Base-by-base conservation (phyloP, 768 basidiomycete species). In the Pleurotus ostreatus region DNA sequence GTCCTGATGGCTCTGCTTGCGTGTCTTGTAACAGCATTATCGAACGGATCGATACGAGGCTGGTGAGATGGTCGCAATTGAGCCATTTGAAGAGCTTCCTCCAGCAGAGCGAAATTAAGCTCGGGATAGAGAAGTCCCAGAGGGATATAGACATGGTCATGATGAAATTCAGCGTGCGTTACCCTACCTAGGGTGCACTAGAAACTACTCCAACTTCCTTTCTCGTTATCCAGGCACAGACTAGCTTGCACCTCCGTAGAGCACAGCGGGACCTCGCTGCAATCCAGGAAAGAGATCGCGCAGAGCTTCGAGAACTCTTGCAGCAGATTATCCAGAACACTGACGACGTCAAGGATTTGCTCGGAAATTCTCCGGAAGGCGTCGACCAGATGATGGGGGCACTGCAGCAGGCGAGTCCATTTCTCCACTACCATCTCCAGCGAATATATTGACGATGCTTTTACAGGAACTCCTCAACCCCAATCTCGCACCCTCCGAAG, bases 381-480 rank as follows among this genome's bases (percentile, higher is more conserved):
- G 65, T 76, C 8, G 70, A 74, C 51, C 66, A 70, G 34, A 66
- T 77, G 43, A 78, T 79, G 77, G 66, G 70, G 53, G 67, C 68
- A 39, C 65, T 79, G 18, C 77, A 78, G 62, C 75, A 53, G 20
- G 70, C 58, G 43, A 16, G 22, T 39, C 37, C 37, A 3, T n/a
- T 23, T 2, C 15, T 34, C 30, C 30, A 34, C 30, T 4, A 11
- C 9, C 30, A 34, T 34, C 30, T 34, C 9, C 11, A 34, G 30
- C 11, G 30, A 34, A 34, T 34, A 34, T 34, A 34, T 9, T 9
- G 7, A 34, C 30, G 30, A 34, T 49, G n/a, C 25, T 26, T 39
- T 23, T 11, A 20, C 53, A 74, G 72, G 70, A 75, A 62, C 67
- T 76, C 9, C 67, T 66, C 59, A 70, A 72, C 22, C 65, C 71